phyloP scores from a whole-genome alignment of 495 filamentous ascomycete species.

The Xylaria longipes region DNA sequence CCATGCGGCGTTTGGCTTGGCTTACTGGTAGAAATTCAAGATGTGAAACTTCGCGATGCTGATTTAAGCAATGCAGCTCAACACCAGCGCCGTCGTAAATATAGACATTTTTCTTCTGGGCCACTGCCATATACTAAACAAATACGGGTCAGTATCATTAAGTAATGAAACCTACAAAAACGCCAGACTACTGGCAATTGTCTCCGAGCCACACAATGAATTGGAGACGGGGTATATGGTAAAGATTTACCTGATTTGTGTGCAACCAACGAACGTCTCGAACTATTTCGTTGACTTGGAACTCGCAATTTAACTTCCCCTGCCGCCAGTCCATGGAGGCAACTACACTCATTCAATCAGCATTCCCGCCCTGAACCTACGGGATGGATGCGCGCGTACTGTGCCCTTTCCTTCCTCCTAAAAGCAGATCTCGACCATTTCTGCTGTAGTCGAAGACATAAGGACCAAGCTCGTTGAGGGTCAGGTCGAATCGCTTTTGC shows the following conservation, averaged over 20 bases:
- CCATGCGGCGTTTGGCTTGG: not conserved
- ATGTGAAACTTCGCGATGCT: slow-evolving; percentile 89
- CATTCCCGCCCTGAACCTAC: not conserved
- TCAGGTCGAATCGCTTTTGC: slow-evolving; percentile 91
- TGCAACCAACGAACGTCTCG: slow-evolving; percentile 91
- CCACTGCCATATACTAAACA: slow-evolving; percentile 79
- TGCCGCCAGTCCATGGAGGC: slow-evolving; percentile 96
- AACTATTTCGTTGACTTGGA: slow-evolving; percentile 89
- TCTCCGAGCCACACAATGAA: not conserved
- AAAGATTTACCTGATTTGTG: slow-evolving; percentile 70
- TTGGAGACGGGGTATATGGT: not conserved
- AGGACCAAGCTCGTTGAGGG: slow-evolving; percentile 80
- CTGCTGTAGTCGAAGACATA: slow-evolving; percentile 87
- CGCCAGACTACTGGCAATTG: not conserved
- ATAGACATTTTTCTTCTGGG: slow-evolving; percentile 92
- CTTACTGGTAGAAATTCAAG: slow-evolving; percentile 84
- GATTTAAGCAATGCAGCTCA: slow-evolving; percentile 87
- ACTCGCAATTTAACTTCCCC: slow-evolving; percentile 86
- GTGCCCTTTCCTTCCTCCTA: slow-evolving; percentile 93
- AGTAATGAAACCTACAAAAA: not conserved
- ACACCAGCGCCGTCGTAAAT: slow-evolving; percentile 92
- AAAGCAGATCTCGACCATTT: slow-evolving; percentile 82
- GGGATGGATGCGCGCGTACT: slow-evolving; percentile 4
- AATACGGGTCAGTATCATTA: slow-evolving; percentile 12
- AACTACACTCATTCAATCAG: slow-evolving; percentile 46